phyloP scores from a whole-genome alignment of 345 rosid species.

The Linum lewisii region DNA sequence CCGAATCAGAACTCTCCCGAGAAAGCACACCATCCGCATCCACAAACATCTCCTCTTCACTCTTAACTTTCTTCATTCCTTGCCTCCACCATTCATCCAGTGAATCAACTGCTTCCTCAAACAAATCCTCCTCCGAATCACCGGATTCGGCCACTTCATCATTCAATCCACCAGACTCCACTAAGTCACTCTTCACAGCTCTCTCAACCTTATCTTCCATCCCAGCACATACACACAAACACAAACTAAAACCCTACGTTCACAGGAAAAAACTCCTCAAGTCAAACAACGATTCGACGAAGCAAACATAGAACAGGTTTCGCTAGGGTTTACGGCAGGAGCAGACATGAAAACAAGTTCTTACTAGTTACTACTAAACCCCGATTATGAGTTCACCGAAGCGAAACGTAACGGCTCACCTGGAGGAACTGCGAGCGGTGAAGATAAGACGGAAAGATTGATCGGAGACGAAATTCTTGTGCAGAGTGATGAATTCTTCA shows the following conservation, averaged over 20 bases:
- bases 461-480: too few species aligned
- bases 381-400: too few species aligned
- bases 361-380: too few species aligned
- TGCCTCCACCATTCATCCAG: slow-evolving; percentile 24
- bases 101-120: slow-evolving; percentile 62
- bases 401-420: too few species aligned
- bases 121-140: slow-evolving; percentile 44
- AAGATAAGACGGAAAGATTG: too few species aligned
- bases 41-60: slow-evolving; percentile 41
- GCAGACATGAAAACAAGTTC: too few species aligned
- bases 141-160: slow-evolving; percentile 14
- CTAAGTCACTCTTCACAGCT: slow-evolving; percentile 11
- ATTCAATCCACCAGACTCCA: background rate
- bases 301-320: too few species aligned
- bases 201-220: slow-evolving; percentile 52
- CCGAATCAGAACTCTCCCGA: slow-evolving; percentile 16
- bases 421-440: too few species aligned
- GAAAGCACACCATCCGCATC: slow-evolving; percentile 37
- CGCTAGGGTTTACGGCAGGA: too few species aligned
- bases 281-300: slow-evolving; percentile 18
- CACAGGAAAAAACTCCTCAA: too few species aligned
- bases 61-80: slow-evolving; percentile 19
- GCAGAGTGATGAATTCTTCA: too few species aligned
- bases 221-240: slow-evolving; percentile 9
- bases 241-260: slow-evolving; percentile 10